Conservation (phyloP, 768 basidiomycete genomes). For the Kondoa malvinella region DNA sequence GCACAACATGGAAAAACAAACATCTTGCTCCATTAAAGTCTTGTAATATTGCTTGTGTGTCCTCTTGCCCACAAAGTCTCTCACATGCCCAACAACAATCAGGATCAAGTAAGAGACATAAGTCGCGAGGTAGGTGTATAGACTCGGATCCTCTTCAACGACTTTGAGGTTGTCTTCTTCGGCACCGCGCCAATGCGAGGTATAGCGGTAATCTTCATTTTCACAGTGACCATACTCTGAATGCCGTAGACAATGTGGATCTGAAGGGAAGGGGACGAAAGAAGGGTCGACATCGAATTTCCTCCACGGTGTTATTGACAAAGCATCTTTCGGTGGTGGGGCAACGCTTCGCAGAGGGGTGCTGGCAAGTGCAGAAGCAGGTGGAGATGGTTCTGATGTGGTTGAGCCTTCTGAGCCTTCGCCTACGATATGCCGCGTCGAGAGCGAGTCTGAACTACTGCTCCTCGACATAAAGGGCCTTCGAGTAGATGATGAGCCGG, state of each 20-base stretch:
- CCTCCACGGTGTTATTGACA: slow-evolving; percentile 3
- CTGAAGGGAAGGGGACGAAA: slow-evolving; percentile 12
- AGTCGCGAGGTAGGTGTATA: slow-evolving; percentile 77
- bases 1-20: slow-evolving; percentile 35
- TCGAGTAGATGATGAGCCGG: neutral
- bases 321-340: slow-evolving; percentile 12
- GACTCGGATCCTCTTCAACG: slow-evolving; percentile 64
- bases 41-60: slow-evolving; percentile 51
- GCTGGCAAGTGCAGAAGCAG: neutral
- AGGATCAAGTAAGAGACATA: slow-evolving; percentile 87
- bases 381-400: neutral
- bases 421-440: neutral
- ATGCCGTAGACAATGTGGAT: slow-evolving; percentile 33
- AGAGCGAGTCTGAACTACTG: neutral
- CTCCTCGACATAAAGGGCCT: neutral
- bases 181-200: slow-evolving; percentile 45
- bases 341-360: slow-evolving; percentile 1
- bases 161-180: slow-evolving; percentile 12
- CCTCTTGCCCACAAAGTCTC: slow-evolving; percentile 87
- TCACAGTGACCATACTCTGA: slow-evolving; percentile 85
- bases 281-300: slow-evolving; percentile 16
- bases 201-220: slow-evolving; percentile 54
- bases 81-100: slow-evolving; percentile 74
- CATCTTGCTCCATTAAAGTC: slow-evolving; percentile 67
- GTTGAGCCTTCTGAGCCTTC: neutral